Conservation (phyloP, 352 stramenopile genomes). For the Globisporangium iwayamae region DNA sequence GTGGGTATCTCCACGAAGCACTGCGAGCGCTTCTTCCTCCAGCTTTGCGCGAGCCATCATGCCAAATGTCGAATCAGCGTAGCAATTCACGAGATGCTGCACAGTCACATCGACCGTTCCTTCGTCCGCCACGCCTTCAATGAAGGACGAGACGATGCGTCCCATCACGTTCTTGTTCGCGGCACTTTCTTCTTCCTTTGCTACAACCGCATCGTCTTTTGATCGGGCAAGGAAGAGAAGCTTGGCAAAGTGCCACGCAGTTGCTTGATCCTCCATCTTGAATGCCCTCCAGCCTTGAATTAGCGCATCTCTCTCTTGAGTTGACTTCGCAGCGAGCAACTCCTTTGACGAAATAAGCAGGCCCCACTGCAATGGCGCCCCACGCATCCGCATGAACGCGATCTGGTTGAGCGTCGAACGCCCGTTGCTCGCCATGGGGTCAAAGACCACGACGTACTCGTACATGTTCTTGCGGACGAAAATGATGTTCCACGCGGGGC, state of each 20-base stretch:
- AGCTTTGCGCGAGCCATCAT: slow-evolving; percentile 34
- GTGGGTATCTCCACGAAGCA: slow-evolving; percentile 41
- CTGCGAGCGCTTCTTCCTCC: slow-evolving; percentile 37
- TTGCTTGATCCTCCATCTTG: slow-evolving; percentile 40
- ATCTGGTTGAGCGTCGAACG: slow-evolving; percentile 54
- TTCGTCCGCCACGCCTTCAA: slow-evolving; percentile 53
- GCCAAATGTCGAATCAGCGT: slow-evolving; percentile 44
- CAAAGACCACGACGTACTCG: slow-evolving; percentile 72
- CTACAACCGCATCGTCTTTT: slow-evolving; percentile 31
- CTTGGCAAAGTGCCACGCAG: slow-evolving; percentile 77
- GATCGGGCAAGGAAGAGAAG: slow-evolving; percentile 61
- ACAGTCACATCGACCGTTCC: slow-evolving; percentile 35
- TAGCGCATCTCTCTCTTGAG: slow-evolving; percentile 31
- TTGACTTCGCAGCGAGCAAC: slow-evolving; percentile 46
- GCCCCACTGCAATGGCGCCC: slow-evolving; percentile 71
- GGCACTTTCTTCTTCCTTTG: slow-evolving; percentile 3
- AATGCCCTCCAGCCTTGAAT: slow-evolving; percentile 42
- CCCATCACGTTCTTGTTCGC: slow-evolving; percentile 11
- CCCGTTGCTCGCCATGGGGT: slow-evolving; percentile 51
- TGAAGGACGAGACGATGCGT: slow-evolving; percentile 41
- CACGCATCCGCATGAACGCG: slow-evolving; percentile 65
- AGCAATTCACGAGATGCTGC: slow-evolving; percentile 58
- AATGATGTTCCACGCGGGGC: slow-evolving; percentile 75
- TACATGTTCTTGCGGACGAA: slow-evolving; percentile 88
- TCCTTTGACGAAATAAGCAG: slow-evolving; percentile 72